Base-by-base conservation (phyloP, 805 yeast genomes). In the Metschnikowia reukaufii region DNA sequence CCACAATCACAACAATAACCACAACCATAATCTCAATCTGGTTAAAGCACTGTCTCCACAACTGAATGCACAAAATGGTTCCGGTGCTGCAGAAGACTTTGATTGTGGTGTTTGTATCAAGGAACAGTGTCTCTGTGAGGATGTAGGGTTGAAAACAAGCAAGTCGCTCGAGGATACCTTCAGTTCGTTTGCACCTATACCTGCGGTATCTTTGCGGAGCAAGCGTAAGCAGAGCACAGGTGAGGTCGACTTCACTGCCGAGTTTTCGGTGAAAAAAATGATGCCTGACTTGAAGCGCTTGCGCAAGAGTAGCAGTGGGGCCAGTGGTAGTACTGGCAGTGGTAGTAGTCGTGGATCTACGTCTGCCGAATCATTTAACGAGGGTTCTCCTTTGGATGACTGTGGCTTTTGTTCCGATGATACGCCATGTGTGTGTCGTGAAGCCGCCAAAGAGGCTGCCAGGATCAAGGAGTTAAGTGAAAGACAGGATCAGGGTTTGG, bases 341-440 rank as follows among this genome's bases (percentile, higher is more conserved):
- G n/a, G n/a, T n/a, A n/a, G n/a, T n/a, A n/a, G n/a, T n/a, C n/a
- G n/a, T n/a, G n/a, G n/a, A n/a, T 42, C 37, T 18, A 39, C 36
- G n/a, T 10, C 36, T 6, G 19, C 41, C 9, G 50, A 31, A 30
- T 42, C 41, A 4, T 70, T 73, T 47, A 68, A 74, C 49, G 79
- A 76, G 41, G 66, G 66, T 32, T 77, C 79, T 1, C 78, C 81
- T 6, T 73, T 75, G 49, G 95, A 87, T 54, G 81, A 86, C 48
- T 92, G 98, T 66, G 98, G 98, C 0, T 91, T 92, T 65, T 92
- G 98, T 61, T 81, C 96, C 0, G 96, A 88, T 55, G 94, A 83
- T 55, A 83, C 96, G 0, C 91, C 96, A 2, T 92, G 98, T 67
- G 86, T 92, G 2, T 92, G 97, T 63, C 80, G 92, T 21, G 97